Conservation (phyloP, 306 rosid species). For the Prunus armeniaca region DNA sequence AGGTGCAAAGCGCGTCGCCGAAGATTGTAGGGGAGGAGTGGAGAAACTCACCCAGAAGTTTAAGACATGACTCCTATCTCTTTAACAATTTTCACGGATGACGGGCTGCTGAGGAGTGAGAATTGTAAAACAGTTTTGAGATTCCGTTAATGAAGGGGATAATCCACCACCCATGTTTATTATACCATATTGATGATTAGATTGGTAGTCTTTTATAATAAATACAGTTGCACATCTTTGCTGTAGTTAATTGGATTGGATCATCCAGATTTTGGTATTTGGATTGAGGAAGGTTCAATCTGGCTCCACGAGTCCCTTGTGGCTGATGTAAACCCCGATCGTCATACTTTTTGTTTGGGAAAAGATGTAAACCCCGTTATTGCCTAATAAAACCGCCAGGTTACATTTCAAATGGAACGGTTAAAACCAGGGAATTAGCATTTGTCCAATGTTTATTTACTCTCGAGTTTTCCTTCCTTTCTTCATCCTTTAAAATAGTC, state of each 20-base stretch:
- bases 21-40: conserved; percentile 89
- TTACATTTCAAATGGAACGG: too few relatives aligned
- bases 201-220: background rate
- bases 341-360: too few relatives aligned
- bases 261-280: background rate
- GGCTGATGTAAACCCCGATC: background rate
- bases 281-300: background rate
- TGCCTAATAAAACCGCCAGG: background rate
- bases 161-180: background rate
- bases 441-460: background rate
- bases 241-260: background rate
- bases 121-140: conserved; percentile 8
- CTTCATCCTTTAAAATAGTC: too few relatives aligned
- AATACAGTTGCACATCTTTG: background rate
- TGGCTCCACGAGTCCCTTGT: too few relatives aligned
- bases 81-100: background rate
- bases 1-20: conserved; percentile 72
- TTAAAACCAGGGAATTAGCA: background rate
- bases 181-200: background rate
- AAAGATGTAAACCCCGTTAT: background rate
- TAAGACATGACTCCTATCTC: conserved; percentile 47
- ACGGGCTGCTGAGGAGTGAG: conserved; percentile 9
- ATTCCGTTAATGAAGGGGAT: background rate
- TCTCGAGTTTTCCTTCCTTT: too few relatives aligned
- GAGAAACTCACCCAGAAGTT: conserved; percentile 86